These are phyloP conservation scores for Alloascoidea hylecoeti DNA, from an alignment of 805 yeast species.

Conservation along the genomic window DNA sequence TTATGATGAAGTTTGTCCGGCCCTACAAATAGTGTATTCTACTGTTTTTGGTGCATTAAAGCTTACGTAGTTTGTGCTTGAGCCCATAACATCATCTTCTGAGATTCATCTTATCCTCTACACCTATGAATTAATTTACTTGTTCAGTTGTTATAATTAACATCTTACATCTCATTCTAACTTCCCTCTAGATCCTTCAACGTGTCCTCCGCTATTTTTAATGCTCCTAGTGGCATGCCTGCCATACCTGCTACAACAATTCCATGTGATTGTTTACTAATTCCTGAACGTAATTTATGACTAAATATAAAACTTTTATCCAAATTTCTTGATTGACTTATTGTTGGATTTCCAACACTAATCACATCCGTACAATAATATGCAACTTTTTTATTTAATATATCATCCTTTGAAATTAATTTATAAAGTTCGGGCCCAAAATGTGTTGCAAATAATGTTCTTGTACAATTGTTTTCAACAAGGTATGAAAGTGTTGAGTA, in stretches of 20 bases:
- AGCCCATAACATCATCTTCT: no score
- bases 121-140: no score
- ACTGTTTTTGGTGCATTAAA: no score
- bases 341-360: constrained; percentile 4
- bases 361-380: constrained; percentile 13
- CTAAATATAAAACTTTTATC: constrained; percentile 19
- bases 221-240: constrained; percentile 55
- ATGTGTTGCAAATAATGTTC: constrained; percentile 85
- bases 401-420: constrained; percentile 20
- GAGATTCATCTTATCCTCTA: no score
- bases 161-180: no score
- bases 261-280: constrained; percentile 67
- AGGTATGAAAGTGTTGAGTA: constrained; percentile 56
- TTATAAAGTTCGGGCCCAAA: constrained; percentile 43
- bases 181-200: no score
- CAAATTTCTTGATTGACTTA: constrained; percentile 4
- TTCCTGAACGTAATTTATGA: constrained; percentile 48
- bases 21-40: no score
- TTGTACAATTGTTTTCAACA: constrained; percentile 37
- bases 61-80: no score
- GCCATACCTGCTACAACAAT: constrained; percentile 64
- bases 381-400: constrained; percentile 13
- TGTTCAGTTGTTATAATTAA: no score
- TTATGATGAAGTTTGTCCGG: no score
- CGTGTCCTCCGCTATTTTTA: constrained; percentile 33